A percentile compares a stretch with the other conserved stretches of the same genome.
Conservation (phyloP, 164 flowering plant species). For the Buxus sempervirens region DNA sequence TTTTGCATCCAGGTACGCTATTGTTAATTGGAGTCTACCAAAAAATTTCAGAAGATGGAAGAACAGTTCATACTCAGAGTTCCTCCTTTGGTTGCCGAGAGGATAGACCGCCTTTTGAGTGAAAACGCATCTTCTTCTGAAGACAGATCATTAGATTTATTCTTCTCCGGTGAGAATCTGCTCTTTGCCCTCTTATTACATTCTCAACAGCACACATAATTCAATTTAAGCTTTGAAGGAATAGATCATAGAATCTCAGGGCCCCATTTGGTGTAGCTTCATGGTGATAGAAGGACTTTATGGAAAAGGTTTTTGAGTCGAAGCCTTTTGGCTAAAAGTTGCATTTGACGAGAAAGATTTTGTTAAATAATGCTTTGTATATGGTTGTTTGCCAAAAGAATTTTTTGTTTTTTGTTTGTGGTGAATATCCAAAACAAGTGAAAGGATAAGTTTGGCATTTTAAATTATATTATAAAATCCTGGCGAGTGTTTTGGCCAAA, state of each 20-base stretch:
- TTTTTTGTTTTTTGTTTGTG: too few relatives aligned
- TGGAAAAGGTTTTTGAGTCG: too few relatives aligned
- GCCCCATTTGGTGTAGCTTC: neutral
- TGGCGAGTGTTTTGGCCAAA: too few relatives aligned
- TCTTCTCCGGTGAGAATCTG: constrained; percentile 52
- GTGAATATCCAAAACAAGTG: too few relatives aligned
- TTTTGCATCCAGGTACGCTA: neutral
- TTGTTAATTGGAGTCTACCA: neutral
- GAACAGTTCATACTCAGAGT: constrained; percentile 87
- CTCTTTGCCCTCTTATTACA: neutral
- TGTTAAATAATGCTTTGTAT: too few relatives aligned
- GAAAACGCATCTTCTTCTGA: constrained; percentile 67
- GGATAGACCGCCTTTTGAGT: constrained; percentile 60
- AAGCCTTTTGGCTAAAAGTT: too few relatives aligned
- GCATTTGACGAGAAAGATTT: too few relatives aligned
- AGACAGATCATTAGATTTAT: constrained; percentile 74
- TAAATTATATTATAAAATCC: too few relatives aligned
- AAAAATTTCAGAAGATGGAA: constrained; percentile 41
- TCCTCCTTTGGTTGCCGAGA: constrained; percentile 80
- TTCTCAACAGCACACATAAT: too few relatives aligned
- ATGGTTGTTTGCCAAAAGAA: too few relatives aligned
- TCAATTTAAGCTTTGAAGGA: neutral
- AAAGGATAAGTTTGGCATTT: too few relatives aligned
- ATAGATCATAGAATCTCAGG: neutral
- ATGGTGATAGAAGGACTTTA: neutral